Evolutionary conservation across 257 asterid genomes (phyloP), one percentile per base, ranked within the genome.

Genomic region (Verbena officinalis): DNA sequence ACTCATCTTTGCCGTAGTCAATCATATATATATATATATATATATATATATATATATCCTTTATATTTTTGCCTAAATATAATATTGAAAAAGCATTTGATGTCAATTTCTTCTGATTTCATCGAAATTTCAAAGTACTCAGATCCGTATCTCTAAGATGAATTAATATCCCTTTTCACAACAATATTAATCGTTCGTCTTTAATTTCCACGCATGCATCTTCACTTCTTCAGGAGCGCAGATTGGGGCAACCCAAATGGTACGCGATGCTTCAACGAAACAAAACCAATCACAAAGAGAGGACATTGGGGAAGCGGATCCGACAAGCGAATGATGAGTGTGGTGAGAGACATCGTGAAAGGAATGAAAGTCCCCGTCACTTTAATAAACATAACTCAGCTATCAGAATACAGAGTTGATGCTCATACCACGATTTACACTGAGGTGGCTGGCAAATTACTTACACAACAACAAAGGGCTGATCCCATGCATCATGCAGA

Each of bases 241-340:
- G 96, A 85, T 17, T 89, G 98, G 97, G 95, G 95, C 2, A 69
- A 75, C 4, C 72, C 49, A 62, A 70, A 82, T 0, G 97, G 96
- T 23, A 85, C 74, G 0, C 89, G 67, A 45, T 92, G 96, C 80
- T 92, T 80, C 80, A 86, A 92, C n/a, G 96, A 89, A 73, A 89
- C 93, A 19, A 75, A 22, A 23, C 97, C 96, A 6, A 72, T 92
- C n/a, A 43, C 3, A 54, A 78, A 75, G 73, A 81, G 69, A 66
- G 52, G 81, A 19, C 86, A 89, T 50, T 86, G 94, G 95, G 94
- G 96, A 62, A 86, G 75, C 5, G 96, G 95, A 4, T 89, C 98
- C 3, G 80, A 86, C 70, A 78, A 59, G 52, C 68, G 61, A 63
- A 77, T 92, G 51, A 89, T 86, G 96, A 67, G 78, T 0, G 89